Evolutionary conservation across 805 yeast genomes (phyloP), one percentile per base, ranked within the genome.

Genomic region (Pichia eremophila): DNA sequence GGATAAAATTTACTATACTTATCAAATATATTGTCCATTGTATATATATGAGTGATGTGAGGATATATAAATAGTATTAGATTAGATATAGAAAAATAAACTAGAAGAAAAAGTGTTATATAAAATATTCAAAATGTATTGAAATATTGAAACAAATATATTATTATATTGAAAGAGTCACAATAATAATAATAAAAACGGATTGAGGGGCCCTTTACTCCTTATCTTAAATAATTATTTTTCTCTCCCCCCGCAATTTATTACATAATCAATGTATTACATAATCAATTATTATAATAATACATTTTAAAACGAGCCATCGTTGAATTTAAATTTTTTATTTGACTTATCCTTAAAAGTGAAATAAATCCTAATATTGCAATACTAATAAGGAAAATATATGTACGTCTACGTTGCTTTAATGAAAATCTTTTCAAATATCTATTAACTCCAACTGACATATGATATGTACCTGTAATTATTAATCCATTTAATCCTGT

Each of bases 391-490:
- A 79, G 71, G 3, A 63, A 46, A 5, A 60, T 57, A 53, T 78
- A 78, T 0, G 79, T 77, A 15, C 66, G 45, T 44, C 64, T 68
- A 53, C 79, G 71, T 47, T 74, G 65, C 14, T 52, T 63, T 17
- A 63, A 47, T 34, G 68, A 64, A 52, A 65, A 73, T 44, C 70
- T 66, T 5, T 67, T 61, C 28, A 72, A 52, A 59, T 75, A 77
- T 44, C 72, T 67, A 54, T 76, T 61, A 57, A 72, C 58, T 0
- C 89, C 90, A 50, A 73, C 68, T 3, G 75, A 57, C 3, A 71
- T 59, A 59, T 83, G 90, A 59, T 82, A 82, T 18, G 73, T 54
- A 1, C 73, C 61, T 1, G 69, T 48, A 41, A 66, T 56, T 1
- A 70, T 63, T 35, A 80, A 51, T 2, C 64, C 55, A 40, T 71